Evolutionary conservation across 2,329 filamentous ascomycete species (phyloP).

Genomic region (Teratosphaeria gauchensis): DNA sequence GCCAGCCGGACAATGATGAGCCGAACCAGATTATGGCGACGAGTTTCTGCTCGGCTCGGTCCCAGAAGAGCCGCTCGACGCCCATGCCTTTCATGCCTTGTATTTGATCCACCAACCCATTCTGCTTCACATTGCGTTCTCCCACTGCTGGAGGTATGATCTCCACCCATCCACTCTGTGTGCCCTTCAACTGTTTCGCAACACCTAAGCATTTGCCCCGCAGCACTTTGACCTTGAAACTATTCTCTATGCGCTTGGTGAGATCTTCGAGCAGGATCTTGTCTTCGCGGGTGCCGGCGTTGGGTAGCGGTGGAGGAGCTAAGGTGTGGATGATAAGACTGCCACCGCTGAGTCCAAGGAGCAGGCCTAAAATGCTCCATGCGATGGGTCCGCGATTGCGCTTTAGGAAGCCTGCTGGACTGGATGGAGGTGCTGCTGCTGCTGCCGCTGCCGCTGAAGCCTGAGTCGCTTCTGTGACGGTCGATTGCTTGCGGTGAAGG

Average conservation of each 20-base stretch:
- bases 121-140: slow-evolving; percentile 4
- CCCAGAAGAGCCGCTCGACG: slow-evolving; percentile 55
- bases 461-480: neutral
- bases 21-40: slow-evolving; percentile 61
- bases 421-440: slow-evolving; percentile 2
- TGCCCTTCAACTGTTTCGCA: slow-evolving; percentile 21
- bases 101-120: slow-evolving; percentile 19
- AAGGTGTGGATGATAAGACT: slow-evolving; percentile 32
- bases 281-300: slow-evolving; percentile 34
- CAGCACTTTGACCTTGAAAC: slow-evolving; percentile 42
- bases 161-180: slow-evolving; percentile 24
- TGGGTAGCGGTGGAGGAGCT: slow-evolving; percentile 34
- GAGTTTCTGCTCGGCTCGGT: slow-evolving; percentile 47
- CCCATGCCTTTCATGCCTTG: slow-evolving; percentile 33
- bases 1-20: slow-evolving; percentile 57
- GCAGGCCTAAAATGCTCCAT: slow-evolving; percentile 29
- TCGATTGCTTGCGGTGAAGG: slow-evolving; percentile 6
- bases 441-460: neutral
- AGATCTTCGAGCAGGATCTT: slow-evolving; percentile 32
- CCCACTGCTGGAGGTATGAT: slow-evolving; percentile 12
- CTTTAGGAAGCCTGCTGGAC: slow-evolving; percentile 6
- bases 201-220: slow-evolving; percentile 33
- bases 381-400: slow-evolving; percentile 12
- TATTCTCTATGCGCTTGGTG: slow-evolving; percentile 32
- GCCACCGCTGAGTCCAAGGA: slow-evolving; percentile 34